A percentile compares a stretch with the other conserved stretches of the same genome.
These are phyloP conservation scores for Eimeria acervulina DNA, from an alignment of 169 alveolate species.

Conservation along the genomic window DNA sequence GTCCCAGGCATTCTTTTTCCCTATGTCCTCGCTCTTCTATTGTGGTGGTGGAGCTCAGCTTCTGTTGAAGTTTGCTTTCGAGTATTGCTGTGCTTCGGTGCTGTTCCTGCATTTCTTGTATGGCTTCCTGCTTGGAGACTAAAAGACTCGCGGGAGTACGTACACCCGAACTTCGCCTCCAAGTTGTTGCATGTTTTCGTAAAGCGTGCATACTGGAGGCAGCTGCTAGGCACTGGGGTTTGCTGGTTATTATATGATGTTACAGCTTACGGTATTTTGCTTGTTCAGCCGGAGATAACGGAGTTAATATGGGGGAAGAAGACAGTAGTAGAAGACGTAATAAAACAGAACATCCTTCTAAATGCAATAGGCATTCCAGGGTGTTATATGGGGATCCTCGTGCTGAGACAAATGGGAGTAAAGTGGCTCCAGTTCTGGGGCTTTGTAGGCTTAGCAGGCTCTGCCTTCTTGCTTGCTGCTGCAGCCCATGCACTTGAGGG, in stretches of 20 bases:
- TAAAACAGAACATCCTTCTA: conserved; percentile 67
- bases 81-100: conserved; percentile 64
- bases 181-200: conserved; percentile 25
- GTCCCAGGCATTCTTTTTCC: conserved; percentile 78
- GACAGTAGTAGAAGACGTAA: background rate
- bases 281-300: conserved; percentile 81
- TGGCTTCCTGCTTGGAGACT: conserved; percentile 78
- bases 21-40: conserved; percentile 17
- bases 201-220: conserved; percentile 58
- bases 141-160: conserved; percentile 8
- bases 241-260: conserved; percentile 81
- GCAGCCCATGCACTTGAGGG: conserved; percentile 33
- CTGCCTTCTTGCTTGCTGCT: conserved; percentile 75
- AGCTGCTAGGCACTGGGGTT: conserved; percentile 77
- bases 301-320: conserved; percentile 52
- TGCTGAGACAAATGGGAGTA: conserved; percentile 75
- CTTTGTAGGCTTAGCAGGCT: conserved; percentile 61
- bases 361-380: conserved; percentile 78
- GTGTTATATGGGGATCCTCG: conserved; percentile 79
- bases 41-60: conserved; percentile 2
- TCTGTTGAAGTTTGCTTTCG: conserved; percentile 50
- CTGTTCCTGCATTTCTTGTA: conserved; percentile 69
- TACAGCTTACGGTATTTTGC: conserved; percentile 76
- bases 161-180: conserved; percentile 16
- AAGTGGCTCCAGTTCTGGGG: conserved; percentile 83